Percentiles rank a stretch among this genome's conserved stretches.
Conservation (phyloP, 2,329 filamentous ascomycete species). For the Pyrenophora seminiperda region DNA sequence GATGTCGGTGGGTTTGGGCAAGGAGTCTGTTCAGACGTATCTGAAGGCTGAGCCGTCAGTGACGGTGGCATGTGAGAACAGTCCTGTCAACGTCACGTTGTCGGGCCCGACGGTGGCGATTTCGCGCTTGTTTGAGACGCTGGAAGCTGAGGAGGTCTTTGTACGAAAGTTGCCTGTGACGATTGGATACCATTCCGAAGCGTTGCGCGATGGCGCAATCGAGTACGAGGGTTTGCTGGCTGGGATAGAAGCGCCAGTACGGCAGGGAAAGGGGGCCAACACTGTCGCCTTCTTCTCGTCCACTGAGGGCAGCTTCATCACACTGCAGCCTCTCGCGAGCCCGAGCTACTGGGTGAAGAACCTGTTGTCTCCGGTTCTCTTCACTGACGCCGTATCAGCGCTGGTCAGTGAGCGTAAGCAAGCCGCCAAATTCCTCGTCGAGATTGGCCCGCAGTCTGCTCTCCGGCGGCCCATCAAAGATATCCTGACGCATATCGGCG, state of each 20-base stretch:
- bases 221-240: background rate
- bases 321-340: background rate
- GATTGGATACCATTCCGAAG: slow-evolving; percentile 52
- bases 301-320: slow-evolving; percentile 2
- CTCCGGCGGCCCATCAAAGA: slow-evolving; percentile 12
- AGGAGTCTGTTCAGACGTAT: slow-evolving; percentile 2
- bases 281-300: slow-evolving; percentile 6
- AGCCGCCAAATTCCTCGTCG: slow-evolving; percentile 7
- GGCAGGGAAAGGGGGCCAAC: background rate
- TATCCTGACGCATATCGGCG: slow-evolving; percentile 2
- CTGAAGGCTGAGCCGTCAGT: slow-evolving; percentile 7
- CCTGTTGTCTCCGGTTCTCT: slow-evolving; percentile 10
- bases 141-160: slow-evolving; percentile 47
- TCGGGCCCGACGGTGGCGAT: slow-evolving; percentile 48
- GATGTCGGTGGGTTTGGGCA: slow-evolving; percentile 10
- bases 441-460: slow-evolving; percentile 18
- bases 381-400: slow-evolving; percentile 4
- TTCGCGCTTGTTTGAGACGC: slow-evolving; percentile 18
- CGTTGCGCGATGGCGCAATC: slow-evolving; percentile 2
- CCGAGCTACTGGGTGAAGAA: slow-evolving; percentile 14
- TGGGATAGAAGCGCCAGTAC: background rate
- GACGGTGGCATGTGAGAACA: slow-evolving; percentile 37
- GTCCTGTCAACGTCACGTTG: slow-evolving; percentile 49
- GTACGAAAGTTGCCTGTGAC: slow-evolving; percentile 49
- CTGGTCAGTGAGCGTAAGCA: slow-evolving; percentile 6